phyloP scores from a whole-genome alignment of 345 rosid species.

The Gossypium anomalum region DNA sequence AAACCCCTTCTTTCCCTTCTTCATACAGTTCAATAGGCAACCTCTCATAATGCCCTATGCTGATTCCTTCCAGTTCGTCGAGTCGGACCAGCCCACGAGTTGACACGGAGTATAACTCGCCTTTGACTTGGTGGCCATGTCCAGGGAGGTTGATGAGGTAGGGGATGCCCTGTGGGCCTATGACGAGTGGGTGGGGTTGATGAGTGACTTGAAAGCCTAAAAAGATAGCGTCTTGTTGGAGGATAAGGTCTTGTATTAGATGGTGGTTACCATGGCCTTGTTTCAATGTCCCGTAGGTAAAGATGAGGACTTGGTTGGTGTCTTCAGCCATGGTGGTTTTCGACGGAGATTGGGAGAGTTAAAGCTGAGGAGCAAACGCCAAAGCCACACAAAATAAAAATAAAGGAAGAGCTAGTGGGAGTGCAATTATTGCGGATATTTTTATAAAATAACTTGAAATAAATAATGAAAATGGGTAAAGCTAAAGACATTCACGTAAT shows the following conservation, averaged over 20 bases:
- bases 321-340: constrained; percentile 17
- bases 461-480: too few species aligned
- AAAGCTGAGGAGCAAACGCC: too few species aligned
- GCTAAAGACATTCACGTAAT: fast-evolving
- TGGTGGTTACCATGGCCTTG: constrained; percentile 44
- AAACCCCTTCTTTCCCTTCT: constrained; percentile 18
- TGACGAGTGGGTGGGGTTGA: constrained; percentile 52
- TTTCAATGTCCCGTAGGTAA: constrained; percentile 70
- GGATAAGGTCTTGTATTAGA: constrained; percentile 40
- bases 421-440: too few species aligned
- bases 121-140: constrained; percentile 46
- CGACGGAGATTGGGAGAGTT: too few species aligned
- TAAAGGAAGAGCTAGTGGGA: too few species aligned
- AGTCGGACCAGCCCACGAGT: constrained; percentile 39
- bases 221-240: constrained; percentile 38
- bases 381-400: too few species aligned
- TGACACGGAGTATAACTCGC: constrained; percentile 68
- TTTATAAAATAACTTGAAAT: too few species aligned
- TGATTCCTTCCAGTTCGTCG: constrained; percentile 62
- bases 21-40: constrained; percentile 33
- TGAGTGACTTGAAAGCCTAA: constrained; percentile 42
- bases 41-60: constrained; percentile 68
- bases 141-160: constrained; percentile 56
- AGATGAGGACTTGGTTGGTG: constrained; percentile 29
- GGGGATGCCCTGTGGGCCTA: constrained; percentile 70